phyloP scores from a whole-genome alignment of 306 rosid species.

The Cucurbita argyrosperma region DNA sequence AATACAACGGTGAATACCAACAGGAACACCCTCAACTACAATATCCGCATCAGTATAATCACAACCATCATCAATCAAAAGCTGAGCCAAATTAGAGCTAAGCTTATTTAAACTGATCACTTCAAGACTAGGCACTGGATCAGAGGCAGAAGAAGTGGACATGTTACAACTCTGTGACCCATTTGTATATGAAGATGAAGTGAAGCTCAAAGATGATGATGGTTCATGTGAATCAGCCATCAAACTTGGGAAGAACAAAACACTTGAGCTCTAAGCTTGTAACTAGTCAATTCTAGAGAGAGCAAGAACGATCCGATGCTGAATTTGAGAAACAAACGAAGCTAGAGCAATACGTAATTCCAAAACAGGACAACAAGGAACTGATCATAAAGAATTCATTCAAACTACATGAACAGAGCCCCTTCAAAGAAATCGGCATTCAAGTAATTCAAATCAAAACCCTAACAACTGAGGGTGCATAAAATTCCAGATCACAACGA shows the following conservation, averaged over 20 bases:
- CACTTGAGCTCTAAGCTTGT: background rate
- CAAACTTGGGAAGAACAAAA: background rate
- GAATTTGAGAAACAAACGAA: background rate
- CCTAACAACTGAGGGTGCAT: background rate
- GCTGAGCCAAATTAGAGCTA: conserved; percentile 32
- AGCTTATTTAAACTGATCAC: conserved; percentile 40
- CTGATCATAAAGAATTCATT: background rate
- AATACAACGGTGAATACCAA: conserved; percentile 39
- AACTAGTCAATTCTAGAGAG: background rate
- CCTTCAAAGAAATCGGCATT: background rate
- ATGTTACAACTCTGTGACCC: conserved; percentile 45
- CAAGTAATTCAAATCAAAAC: background rate
- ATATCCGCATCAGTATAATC: conserved; percentile 37
- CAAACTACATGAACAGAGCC: background rate
- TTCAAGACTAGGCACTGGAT: conserved; percentile 49
- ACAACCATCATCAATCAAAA: conserved; percentile 24
- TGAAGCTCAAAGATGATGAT: conserved; percentile 78
- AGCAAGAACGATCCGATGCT: background rate
- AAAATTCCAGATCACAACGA: background rate
- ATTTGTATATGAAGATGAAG: conserved; percentile 66
- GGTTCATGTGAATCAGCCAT: conserved; percentile 74
- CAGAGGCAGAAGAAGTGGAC: conserved; percentile 23
- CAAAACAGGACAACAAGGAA: background rate
- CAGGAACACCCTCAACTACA: conserved; percentile 25
- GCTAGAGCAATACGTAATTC: background rate